Evolutionary conservation across 495 filamentous ascomycete species (phyloP).

Genomic region (Massariosphaeria phaeospora): DNA sequence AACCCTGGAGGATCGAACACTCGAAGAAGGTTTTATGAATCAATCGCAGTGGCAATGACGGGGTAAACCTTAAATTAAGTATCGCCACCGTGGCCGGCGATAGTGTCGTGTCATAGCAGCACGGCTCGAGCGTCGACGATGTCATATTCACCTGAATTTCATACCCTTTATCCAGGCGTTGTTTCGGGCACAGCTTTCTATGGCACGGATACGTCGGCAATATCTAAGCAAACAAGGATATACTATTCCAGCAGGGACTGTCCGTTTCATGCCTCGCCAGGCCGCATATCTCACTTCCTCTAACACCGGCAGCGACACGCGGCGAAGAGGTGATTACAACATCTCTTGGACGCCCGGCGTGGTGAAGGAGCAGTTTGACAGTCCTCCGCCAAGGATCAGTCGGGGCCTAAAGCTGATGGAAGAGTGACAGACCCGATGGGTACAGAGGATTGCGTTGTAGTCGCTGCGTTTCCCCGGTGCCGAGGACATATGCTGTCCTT

Average conservation of each 20-base stretch:
- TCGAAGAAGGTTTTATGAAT: slow-evolving; percentile 77
- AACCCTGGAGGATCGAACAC: slow-evolving; percentile 84
- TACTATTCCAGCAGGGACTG: background rate
- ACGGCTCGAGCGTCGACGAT: slow-evolving; percentile 1
- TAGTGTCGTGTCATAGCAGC: background rate
- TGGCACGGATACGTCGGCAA: background rate
- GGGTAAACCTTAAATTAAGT: background rate
- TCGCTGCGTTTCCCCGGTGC: background rate
- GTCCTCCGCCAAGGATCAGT: too few relatives aligned
- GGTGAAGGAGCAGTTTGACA: too few relatives aligned
- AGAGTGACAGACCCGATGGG: too few relatives aligned
- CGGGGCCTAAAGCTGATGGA: too few relatives aligned
- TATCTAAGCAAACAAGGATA: background rate
- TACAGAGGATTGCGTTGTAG: too few relatives aligned
- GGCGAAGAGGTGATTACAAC: too few relatives aligned
- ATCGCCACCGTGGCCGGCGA: slow-evolving; percentile 4
- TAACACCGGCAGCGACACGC: too few relatives aligned
- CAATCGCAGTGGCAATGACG: slow-evolving; percentile 60
- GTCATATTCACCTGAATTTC: slow-evolving; percentile 10
- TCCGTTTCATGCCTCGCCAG: background rate
- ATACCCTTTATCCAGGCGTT: slow-evolving; percentile 6
- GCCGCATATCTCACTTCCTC: slow-evolving; percentile 11
- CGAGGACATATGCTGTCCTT: slow-evolving; percentile 8
- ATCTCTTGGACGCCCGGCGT: too few relatives aligned
- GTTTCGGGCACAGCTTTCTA: background rate